Evolutionary conservation across 2,329 filamentous ascomycete genomes (phyloP), one percentile per base, ranked within the genome.

Genomic region (Dryadomyces quercus-mongolicae): DNA sequence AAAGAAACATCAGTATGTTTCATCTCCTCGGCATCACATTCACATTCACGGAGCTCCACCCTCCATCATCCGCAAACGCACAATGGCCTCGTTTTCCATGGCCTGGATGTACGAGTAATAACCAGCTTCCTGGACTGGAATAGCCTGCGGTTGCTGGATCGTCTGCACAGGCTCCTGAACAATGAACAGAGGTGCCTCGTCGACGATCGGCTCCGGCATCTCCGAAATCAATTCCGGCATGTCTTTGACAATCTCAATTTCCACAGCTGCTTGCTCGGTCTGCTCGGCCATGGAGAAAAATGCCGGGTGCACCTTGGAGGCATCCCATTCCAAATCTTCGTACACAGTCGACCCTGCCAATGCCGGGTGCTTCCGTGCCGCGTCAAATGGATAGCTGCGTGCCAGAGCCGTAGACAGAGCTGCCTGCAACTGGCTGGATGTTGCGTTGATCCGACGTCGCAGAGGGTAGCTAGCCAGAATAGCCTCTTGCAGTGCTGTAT

Each of bases 371-470:
- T 61, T 56, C 45, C 57, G 56, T 15, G 67, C 57, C 9, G 64
- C 56, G 53, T 68, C 63, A 38, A 66, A 65, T 5, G 57, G 55
- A 58, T 44, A 60, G 42, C 68, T 68, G 43, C 64, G 63, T 5
- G 61, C 56, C 22, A 70, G 57, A 18, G 71, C 69, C 51, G 66
- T 57, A 4, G 64, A 57, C 1, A 76, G 66, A 4, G 73, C 73
- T 18, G 62, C 61, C 9, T 64, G 62, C 69, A 69, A 71, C 21
- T 68, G 62, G 40, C 60, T 62, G 20, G 63, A 60, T 16, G 63
- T 61, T 51, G 57, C 64, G 52, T 38, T 53, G 54, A 51, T 57
- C 46, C 56, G 62, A 56, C 49, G 56, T 55, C 31, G 55, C 13
- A 50, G 56, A 44, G 43, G 60, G 45, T 64, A 64, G 58, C 66